Evolutionary conservation across 495 filamentous ascomycete species (phyloP), one percentile per base, ranked within the genome.

Genomic region (Pyrenopolyporus hunteri): DNA sequence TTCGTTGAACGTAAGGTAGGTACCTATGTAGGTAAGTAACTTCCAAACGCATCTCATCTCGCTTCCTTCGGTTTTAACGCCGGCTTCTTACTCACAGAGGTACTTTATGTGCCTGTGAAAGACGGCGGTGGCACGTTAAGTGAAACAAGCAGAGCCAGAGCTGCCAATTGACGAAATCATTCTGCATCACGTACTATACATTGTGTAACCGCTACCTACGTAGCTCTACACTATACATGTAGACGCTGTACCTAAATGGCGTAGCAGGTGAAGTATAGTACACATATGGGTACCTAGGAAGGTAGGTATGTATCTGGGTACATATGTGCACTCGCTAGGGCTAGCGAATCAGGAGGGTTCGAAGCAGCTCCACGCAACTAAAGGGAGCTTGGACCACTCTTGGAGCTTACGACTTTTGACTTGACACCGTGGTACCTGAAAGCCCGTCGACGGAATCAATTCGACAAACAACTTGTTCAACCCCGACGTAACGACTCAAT

Each of bases 371-470:
- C 45, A 50, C 31, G 16, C 25, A n/a, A n/a, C n/a, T n/a, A n/a
- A n/a, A n/a, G 10, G 4, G 59, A 63, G 59, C 59, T 63, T 57
- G 37, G 59, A 63, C 59, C 59, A 63, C 33, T n/a, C n/a, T 11
- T 35, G 3, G 13, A 58, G 47, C 52, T 53, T 48, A 40, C n/a
- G 23, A 25, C 13, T 16, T 42, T 53, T 48, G 57, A 66, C 48
- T 66, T 66, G 63, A 66, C 63, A 66, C 57, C 45, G 63, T 66
- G 63, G 63, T 58, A 50, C 54, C 52, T 49, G 52, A 60, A 63
- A 40, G 36, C 50, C 47, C 37, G 9, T 6, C 16, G 22, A 9
- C 11, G 29, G 14, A 60, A 28, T 32, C 9, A 48, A 48, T 14
- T 13, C 45, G 49, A 61, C 20, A 29, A 42, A 49, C 33, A 11